Conservation (phyloP, 1,139 yeast species). For the Debaryomyces psychrophilus region DNA sequence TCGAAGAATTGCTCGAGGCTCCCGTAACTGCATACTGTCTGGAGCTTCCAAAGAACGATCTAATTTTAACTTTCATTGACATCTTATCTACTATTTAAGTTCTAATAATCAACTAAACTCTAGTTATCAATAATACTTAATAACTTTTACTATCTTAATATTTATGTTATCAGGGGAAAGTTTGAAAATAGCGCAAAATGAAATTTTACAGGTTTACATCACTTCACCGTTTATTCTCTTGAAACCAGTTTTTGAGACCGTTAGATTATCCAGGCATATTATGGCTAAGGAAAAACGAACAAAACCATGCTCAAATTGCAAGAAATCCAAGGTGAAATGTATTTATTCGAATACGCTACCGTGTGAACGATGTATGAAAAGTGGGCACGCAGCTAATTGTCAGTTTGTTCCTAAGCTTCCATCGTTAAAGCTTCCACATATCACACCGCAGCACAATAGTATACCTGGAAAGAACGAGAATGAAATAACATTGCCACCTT, state of each 20-base stretch:
- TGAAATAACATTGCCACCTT: conserved; percentile 22
- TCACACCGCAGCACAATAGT: conserved; percentile 16
- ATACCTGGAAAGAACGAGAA: conserved; percentile 3
- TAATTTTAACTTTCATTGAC: conserved; percentile 46
- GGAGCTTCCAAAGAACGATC: conserved; percentile 52
- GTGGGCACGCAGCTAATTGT: conserved; percentile 51
- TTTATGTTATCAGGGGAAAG: conserved; percentile 1
- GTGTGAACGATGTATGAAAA: conserved; percentile 60
- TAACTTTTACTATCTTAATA: neutral
- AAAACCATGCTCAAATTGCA: conserved; percentile 67
- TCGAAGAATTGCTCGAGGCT: conserved; percentile 65
- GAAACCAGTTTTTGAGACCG: neutral
- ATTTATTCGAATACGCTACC: conserved; percentile 50
- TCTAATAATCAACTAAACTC: neutral
- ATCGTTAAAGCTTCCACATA: conserved; percentile 40
- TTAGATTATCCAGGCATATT: neutral
- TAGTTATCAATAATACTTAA: neutral
- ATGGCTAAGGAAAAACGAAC: conserved; percentile 51
- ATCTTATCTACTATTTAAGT: conserved; percentile 18
- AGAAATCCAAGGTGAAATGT: conserved; percentile 67
- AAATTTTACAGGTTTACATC: conserved; percentile 4
- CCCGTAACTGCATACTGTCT: conserved; percentile 73
- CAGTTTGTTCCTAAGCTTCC: conserved; percentile 61
- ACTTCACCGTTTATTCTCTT: neutral
- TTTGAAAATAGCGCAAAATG: conserved; percentile 2